phyloP scores from a whole-genome alignment of 352 stramenopile genomes.

The Elongisporangium prolatum region DNA sequence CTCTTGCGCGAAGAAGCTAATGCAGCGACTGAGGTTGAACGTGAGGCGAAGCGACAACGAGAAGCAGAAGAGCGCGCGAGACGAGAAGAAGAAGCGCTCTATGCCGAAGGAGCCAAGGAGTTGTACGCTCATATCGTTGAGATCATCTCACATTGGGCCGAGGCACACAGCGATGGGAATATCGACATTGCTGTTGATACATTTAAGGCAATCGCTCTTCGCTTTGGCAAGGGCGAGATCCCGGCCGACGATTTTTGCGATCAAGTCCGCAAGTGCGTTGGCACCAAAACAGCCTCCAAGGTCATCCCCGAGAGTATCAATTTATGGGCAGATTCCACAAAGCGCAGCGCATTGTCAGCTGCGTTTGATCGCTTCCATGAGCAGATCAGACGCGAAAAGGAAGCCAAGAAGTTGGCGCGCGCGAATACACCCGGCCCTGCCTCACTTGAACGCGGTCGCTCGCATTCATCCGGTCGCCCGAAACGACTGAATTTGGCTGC shows the following conservation, averaged over 20 bases:
- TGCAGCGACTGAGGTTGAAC: slow-evolving; percentile 38
- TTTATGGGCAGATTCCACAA: slow-evolving; percentile 49
- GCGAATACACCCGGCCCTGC: slow-evolving; percentile 25
- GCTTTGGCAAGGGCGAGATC: slow-evolving; percentile 62
- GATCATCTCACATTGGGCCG: slow-evolving; percentile 55
- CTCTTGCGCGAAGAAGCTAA: slow-evolving; percentile 37
- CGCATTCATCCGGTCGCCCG: slow-evolving; percentile 29
- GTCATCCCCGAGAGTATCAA: slow-evolving; percentile 75
- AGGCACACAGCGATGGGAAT: slow-evolving; percentile 44
- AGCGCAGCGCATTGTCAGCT: slow-evolving; percentile 43
- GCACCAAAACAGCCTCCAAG: slow-evolving; percentile 65
- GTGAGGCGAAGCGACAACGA: slow-evolving; percentile 33
- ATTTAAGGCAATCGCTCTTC: slow-evolving; percentile 55
- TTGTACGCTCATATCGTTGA: slow-evolving; percentile 66
- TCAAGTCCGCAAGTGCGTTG: slow-evolving; percentile 58
- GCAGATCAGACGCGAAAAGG: slow-evolving; percentile 70
- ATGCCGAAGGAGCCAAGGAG: slow-evolving; percentile 35
- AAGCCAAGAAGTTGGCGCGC: slow-evolving; percentile 60
- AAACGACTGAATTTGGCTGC: slow-evolving; percentile 35
- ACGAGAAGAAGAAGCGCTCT: slow-evolving; percentile 43
- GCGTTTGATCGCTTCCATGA: slow-evolving; percentile 64
- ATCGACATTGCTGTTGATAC: slow-evolving; percentile 44
- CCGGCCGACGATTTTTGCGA: slow-evolving; percentile 70
- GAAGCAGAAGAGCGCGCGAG: slow-evolving; percentile 52
- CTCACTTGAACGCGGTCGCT: slow-evolving; percentile 19